Conservation (phyloP, 768 basidiomycete genomes). For the Candolleomyces eurysporus region DNA sequence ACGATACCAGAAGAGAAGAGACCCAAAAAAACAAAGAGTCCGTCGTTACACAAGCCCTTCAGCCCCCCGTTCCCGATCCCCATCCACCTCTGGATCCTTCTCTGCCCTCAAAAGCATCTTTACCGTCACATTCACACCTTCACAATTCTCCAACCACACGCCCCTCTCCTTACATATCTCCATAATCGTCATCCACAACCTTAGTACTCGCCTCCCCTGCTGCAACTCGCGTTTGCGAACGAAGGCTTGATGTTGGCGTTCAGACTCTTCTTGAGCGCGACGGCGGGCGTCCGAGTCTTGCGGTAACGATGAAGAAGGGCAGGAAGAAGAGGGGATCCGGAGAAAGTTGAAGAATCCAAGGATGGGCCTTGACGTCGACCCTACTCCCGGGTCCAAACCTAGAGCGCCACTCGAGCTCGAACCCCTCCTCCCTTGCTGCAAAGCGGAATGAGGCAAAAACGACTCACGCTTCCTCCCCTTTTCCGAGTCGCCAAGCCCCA, state of each 20-base stretch:
- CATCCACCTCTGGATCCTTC: too few species aligned
- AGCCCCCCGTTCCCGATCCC: too few species aligned
- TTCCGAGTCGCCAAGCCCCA: background rate
- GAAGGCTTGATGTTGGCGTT: background rate
- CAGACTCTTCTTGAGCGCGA: conserved; percentile 25
- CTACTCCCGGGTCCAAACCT: background rate
- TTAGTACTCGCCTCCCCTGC: conserved; percentile 19
- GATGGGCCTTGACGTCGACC: too few species aligned
- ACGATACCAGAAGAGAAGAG: too few species aligned
- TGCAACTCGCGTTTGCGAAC: conserved; percentile 6
- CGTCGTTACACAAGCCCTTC: too few species aligned
- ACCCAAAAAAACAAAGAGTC: too few species aligned
- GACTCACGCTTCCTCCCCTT: background rate
- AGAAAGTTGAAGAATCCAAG: too few species aligned
- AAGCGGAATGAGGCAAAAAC: too few species aligned
- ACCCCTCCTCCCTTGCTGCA: too few species aligned
- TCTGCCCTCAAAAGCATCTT: too few species aligned
- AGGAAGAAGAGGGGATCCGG: background rate
- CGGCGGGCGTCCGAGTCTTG: conserved; percentile 22
- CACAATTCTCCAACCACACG: conserved; percentile 67
- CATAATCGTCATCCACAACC: conserved; percentile 51
- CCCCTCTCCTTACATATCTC: conserved; percentile 48
- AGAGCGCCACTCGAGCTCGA: background rate
- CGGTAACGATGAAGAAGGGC: background rate
- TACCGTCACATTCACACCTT: conserved; percentile 54